Base-by-base conservation (phyloP, 306 rosid species). In the Medicago lupulina region DNA sequence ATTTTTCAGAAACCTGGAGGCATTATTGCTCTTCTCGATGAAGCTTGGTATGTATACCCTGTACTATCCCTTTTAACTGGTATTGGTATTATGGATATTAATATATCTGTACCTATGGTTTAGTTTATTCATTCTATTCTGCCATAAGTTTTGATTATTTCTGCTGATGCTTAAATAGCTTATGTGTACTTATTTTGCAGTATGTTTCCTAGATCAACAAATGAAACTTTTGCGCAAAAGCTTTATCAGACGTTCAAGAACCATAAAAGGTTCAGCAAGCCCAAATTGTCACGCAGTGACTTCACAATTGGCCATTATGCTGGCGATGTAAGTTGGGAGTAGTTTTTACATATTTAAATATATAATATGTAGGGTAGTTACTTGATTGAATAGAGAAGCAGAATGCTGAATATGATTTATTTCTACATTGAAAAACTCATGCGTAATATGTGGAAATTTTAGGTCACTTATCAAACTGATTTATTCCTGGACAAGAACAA, bases 401-500 rank as follows among this genome's bases (percentile, higher is more conserved):
- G 73, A 66, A 36, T 70, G 80, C 50, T 74, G 53, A 51, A 71
- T 47, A 16, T 62, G 70, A 67, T 60, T 61, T 78, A 74, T 85
- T 47, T 77, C 16, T 59, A 40, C 70, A 73, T 55, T 59, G 34
- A 41, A 54, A 40, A 80, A 76, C 60, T 10, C 71, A 73, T 72
- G 66, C 57, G 73, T 61, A 77, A 74, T 68, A 34, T 72, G 57
- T 77, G 61, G 61, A 79, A 74, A 66, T 76, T 84, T 76, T 82
- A 96, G 99, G 98, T 96, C 71, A 96, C 98, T 63, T 96, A 96
- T 86, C 99, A 96, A 88, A 96, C 99, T 50, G 99, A 90, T 46
- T 38, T 90, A 65, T 96, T 96, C 84, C 96, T 96, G 85, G 99
- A 96, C 97, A 96, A 96, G 90, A 96, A 96, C 96, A 96, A 96